phyloP scores from a whole-genome alignment of 495 filamentous ascomycete genomes.

The Penicillium daleae region DNA sequence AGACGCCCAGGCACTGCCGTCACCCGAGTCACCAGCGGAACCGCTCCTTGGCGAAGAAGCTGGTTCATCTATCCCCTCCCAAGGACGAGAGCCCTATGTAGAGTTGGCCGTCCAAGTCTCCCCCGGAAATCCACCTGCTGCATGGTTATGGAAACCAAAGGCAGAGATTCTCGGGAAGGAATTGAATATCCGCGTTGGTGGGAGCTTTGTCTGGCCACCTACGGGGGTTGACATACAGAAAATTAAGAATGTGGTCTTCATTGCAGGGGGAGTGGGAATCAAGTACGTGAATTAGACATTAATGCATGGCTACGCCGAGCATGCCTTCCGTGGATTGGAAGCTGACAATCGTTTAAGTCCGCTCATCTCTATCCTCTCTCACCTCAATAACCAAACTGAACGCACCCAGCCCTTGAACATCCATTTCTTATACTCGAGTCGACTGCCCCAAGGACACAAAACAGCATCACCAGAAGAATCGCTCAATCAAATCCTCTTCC shows the following conservation, averaged over 20 bases:
- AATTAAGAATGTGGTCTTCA: slow-evolving; percentile 65
- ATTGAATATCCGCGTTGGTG: slow-evolving; percentile 72
- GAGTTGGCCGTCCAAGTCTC: slow-evolving; percentile 76
- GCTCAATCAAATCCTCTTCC: slow-evolving; percentile 64
- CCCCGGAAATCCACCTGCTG: slow-evolving; percentile 67
- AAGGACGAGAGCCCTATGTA: slow-evolving; percentile 54
- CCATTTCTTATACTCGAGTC: slow-evolving; percentile 50
- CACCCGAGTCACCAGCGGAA: slow-evolving; percentile 25
- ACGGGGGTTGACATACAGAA: slow-evolving; percentile 38
- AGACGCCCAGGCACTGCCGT: slow-evolving; percentile 40
- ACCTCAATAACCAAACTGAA: slow-evolving; percentile 41
- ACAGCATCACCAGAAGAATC: slow-evolving; percentile 43
- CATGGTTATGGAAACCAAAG: slow-evolving; percentile 70
- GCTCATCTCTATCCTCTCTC: slow-evolving; percentile 61
- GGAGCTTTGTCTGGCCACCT: slow-evolving; percentile 79
- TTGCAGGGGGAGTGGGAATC: slow-evolving; percentile 85
- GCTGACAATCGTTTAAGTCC: slow-evolving; percentile 41
- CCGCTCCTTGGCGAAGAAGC: slow-evolving; percentile 28
- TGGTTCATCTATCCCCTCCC: slow-evolving; percentile 23
- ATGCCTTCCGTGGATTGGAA: background rate
- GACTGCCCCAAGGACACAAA: slow-evolving; percentile 31
- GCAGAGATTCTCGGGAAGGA: slow-evolving; percentile 58
- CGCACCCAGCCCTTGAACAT: slow-evolving; percentile 31
- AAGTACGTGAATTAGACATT: slow-evolving; percentile 51
- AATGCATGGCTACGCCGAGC: too few species aligned